These are phyloP conservation scores for Cnidoscolus chayamansa DNA, from an alignment of 441 rosid species.

Conservation along the genomic window DNA sequence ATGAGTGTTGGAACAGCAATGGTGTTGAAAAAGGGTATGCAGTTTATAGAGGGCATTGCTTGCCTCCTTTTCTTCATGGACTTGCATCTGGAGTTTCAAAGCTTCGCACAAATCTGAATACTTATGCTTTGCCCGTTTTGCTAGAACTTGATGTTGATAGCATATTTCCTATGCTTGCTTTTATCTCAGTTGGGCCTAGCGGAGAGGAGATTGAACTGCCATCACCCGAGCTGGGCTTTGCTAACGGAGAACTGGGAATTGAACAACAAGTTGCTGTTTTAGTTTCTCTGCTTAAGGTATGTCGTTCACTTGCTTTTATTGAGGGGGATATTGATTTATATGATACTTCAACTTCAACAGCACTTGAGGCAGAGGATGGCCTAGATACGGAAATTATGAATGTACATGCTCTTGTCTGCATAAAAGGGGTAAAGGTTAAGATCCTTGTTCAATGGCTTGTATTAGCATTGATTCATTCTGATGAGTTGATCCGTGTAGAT, in stretches of 20 bases:
- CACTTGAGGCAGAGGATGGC: constrained; percentile 16
- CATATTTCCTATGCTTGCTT: constrained; percentile 81
- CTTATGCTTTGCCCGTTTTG: constrained; percentile 81
- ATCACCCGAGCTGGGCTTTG: constrained; percentile 35
- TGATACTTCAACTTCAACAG: constrained; percentile 25
- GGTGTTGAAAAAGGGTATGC: constrained; percentile 75
- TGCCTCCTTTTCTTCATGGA: constrained; percentile 72
- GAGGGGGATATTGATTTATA: constrained; percentile 85
- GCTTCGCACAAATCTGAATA: constrained; percentile 91
- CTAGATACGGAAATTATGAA: constrained; percentile 31
- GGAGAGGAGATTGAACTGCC: constrained; percentile 45
- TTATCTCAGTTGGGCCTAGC: constrained; percentile 53
- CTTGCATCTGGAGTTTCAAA: constrained; percentile 90
- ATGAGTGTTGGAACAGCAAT: constrained; percentile 77
- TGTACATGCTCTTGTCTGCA: constrained; percentile 50
- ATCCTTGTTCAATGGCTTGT: constrained; percentile 77
- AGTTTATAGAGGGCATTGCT: constrained; percentile 57
- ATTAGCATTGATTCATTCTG: constrained; percentile 84
- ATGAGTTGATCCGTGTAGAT: constrained; percentile 90
- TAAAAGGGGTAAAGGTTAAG: constrained; percentile 68
- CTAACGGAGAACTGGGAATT: constrained; percentile 43
- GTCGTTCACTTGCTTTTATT: constrained; percentile 81
- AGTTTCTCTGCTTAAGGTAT: constrained; percentile 83
- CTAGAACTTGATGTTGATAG: constrained; percentile 83
- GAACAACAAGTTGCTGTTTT: constrained; percentile 82